Base-by-base conservation (phyloP, 352 stramenopile genomes). In the Pythium phragmiticola region DNA sequence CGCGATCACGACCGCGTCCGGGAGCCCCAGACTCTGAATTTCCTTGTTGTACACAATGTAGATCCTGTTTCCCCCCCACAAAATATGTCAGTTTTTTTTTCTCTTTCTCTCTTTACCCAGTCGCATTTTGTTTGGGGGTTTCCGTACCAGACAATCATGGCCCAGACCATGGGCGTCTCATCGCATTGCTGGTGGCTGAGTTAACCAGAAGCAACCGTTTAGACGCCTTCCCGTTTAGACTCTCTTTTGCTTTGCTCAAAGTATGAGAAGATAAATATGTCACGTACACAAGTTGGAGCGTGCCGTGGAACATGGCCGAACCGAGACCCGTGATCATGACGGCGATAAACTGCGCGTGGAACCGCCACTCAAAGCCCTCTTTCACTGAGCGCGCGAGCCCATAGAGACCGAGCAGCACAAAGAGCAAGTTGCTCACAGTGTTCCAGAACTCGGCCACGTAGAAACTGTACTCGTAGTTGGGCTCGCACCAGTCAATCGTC, bases 391-490 rank as follows among this genome's bases (percentile, higher is more conserved):
- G 81, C 57, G 67, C 72, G 36, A 96, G 75, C 0, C 86, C 87
- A 42, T 92, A 93, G 54, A 89, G 70, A 4, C 86, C 84, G 9
- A 91, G 65, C 8, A 93, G 9, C 13, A 94, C 73, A 56, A 94
- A 94, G 9, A 89, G 67, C 54, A 89, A 65, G 52, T 92, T 94
- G 74, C 83, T 92, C 51, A 92, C 50, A 5, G 86, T 94, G 72
- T 96, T 96, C 84, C 87, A 94, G 70, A 91, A 93, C 77, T 96
- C 87, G 61, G 87, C 87, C 33, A 96, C 69, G 62, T 92, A 95
- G 61, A 67, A 77, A 58, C 71, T 89, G 70, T 87, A 61, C 64
- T 87, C 57, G 63, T 96, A 96, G 69, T 96, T 93, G 66, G 48
- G 58, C 68, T 96, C 87, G 62, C 87, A 96, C 87, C 87, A 96